Evolutionary conservation across 192 early-diverging fungal species (phyloP).

Genomic region (Jimgerdemannia flammicorona): DNA sequence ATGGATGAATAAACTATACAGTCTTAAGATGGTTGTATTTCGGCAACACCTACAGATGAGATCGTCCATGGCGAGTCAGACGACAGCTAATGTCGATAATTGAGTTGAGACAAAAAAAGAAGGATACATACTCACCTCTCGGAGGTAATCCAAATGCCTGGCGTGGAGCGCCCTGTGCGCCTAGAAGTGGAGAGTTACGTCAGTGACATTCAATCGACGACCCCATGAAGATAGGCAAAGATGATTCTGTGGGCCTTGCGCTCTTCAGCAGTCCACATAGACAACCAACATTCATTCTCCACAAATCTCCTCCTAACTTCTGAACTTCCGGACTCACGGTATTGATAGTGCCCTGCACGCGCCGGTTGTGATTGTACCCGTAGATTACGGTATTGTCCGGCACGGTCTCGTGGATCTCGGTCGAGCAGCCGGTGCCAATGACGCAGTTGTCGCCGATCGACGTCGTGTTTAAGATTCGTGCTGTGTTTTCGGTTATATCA

Average conservation of each 20-base stretch:
- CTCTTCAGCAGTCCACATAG: background rate
- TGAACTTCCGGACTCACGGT: too few species aligned
- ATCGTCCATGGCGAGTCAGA: background rate
- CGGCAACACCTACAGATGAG: conserved; percentile 33
- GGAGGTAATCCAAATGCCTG: conserved; percentile 70
- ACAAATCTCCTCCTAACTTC: background rate
- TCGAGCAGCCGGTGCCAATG: conserved; percentile 63
- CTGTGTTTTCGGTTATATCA: conserved; percentile 17
- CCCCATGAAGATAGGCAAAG: too few species aligned
- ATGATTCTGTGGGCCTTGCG: conserved; percentile 1
- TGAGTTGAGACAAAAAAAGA: background rate
- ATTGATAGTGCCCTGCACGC: conserved; percentile 39
- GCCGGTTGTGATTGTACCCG: conserved; percentile 46
- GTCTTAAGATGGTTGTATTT: conserved; percentile 50
- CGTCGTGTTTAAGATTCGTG: conserved; percentile 49
- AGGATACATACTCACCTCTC: conserved; percentile 33
- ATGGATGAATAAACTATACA: background rate
- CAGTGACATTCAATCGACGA: background rate
- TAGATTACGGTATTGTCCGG: conserved; percentile 65
- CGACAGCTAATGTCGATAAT: background rate
- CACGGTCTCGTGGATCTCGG: conserved; percentile 53
- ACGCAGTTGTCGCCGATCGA: conserved; percentile 66
- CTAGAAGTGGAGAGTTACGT: conserved; percentile 16
- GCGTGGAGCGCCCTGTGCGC: conserved; percentile 52
- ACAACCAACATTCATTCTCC: background rate